Percentiles rank a stretch among this genome's conserved stretches.
phyloP scores from a whole-genome alignment of 306 rosid species.

The Geum urbanum region DNA sequence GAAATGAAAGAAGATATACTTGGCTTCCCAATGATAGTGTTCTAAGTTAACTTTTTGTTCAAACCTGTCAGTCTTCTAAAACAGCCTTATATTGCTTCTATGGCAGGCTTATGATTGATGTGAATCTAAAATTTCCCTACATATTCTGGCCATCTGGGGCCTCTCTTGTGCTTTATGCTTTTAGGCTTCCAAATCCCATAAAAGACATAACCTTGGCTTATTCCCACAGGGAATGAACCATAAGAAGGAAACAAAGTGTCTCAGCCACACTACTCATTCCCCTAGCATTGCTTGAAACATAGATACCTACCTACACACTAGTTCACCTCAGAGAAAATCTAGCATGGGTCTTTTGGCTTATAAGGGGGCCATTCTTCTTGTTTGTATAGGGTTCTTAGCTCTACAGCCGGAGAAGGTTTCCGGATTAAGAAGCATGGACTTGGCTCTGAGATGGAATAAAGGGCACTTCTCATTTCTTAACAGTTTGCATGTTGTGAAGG shows the following conservation, averaged over 20 bases:
- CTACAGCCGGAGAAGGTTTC: constrained; percentile 50
- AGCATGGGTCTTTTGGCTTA: constrained; percentile 52
- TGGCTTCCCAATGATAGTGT: constrained; percentile 83
- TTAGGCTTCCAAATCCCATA: constrained; percentile 60
- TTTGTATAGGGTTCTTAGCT: constrained; percentile 58
- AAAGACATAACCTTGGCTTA: constrained; percentile 41
- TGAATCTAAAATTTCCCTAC: constrained; percentile 73
- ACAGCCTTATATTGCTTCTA: constrained; percentile 77
- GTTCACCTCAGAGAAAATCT: constrained; percentile 19
- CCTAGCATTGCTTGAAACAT: constrained; percentile 27
- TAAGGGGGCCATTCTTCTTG: constrained; percentile 41
- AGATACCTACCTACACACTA: constrained; percentile 11
- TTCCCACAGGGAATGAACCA: constrained; percentile 42
- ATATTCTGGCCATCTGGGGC: constrained; percentile 38
- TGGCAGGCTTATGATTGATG: constrained; percentile 73
- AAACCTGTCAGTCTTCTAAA: constrained; percentile 80
- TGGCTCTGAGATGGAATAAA: constrained; percentile 60
- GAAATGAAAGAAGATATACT: constrained; percentile 64
- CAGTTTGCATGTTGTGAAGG: constrained; percentile 45
- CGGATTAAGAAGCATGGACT: constrained; percentile 59
- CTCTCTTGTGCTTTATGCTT: constrained; percentile 53
- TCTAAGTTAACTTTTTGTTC: constrained; percentile 76
- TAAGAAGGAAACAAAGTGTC: constrained; percentile 22
- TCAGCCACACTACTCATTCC: constrained; percentile 20
- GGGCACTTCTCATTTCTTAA: constrained; percentile 34